Evolutionary conservation across 2,329 filamentous ascomycete genomes (phyloP), one percentile per base, ranked within the genome.

Genomic region (Zymoseptoria pseudotritici): DNA sequence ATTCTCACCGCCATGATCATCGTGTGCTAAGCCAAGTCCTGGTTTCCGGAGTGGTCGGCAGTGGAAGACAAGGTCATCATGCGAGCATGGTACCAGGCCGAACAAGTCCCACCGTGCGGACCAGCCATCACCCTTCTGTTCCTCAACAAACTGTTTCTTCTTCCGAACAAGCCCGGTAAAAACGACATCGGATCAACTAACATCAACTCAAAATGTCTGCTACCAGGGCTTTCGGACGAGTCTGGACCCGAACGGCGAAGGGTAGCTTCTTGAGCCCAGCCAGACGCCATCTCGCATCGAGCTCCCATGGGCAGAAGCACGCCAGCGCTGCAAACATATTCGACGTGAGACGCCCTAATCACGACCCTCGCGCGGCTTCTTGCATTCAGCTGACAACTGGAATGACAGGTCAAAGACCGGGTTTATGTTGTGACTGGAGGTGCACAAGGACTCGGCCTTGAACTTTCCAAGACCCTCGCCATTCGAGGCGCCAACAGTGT

Each of bases 401-500:
- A n/a, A 11, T 26, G 22, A 53, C 53, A 70, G 66, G 59, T 70
- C 21, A 55, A 64, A 8, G 62, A 56, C 21, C 60, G 62, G 10
- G 67, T 69, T 24, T 66, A 62, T 55, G 54, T 65, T 20, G 63
- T 69, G 2, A 70, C 68, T 8, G 68, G 67, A 17, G 68, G 66
- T 22, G 66, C 61, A n/a, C 59, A 62, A 21, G 68, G 68, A 3
- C 65, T 70, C 20, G 66, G 66, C 4, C 54, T 69, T 11, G 71
- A 73, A 7, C 75, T 80, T 69, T 78, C 76, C 6, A 76, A 79
- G 65, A 77, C 76, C 13, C 66, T 81, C 56, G 74, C 78, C 54
- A 76, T 81, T 67, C 77, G 77, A 8, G 79, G 78, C 4, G 78
- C 76, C 8, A 75, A 77, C 66, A 77, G 77, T 78, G 67, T 52